These are phyloP conservation scores for Fusarium nisikadoi DNA, from an alignment of 2,329 filamentous ascomycete species.

Conservation along the genomic window DNA sequence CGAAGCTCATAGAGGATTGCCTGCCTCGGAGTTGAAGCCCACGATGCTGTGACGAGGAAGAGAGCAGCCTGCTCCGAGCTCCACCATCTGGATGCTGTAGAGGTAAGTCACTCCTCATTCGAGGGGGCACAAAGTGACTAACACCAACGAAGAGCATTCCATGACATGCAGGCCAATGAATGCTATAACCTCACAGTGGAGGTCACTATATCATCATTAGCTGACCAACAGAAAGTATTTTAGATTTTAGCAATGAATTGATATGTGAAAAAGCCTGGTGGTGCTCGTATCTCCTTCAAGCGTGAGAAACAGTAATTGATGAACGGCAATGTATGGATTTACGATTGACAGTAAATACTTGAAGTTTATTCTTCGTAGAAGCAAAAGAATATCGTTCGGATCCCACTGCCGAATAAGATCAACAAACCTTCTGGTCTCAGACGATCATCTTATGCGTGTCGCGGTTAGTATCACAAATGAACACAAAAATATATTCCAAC, in stretches of 20 bases:
- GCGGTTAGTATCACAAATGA: no score
- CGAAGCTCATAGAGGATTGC: neutral
- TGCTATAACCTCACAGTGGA: rapidly evolving
- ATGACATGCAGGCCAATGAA: rapidly evolving
- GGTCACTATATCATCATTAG: rapidly evolving
- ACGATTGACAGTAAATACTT: rapidly evolving
- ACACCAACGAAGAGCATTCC: rapidly evolving
- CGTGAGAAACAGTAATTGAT: rapidly evolving
- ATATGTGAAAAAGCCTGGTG: rapidly evolving
- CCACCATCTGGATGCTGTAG: rapidly evolving
- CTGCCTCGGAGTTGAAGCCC: rapidly evolving
- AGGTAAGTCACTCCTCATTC: neutral
- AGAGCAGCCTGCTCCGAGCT: neutral
- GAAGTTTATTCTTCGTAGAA: rapidly evolving
- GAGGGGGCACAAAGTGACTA: neutral
- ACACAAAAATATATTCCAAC: no score
- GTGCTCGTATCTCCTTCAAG: no score
- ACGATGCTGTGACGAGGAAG: rapidly evolving
- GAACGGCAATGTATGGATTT: rapidly evolving
- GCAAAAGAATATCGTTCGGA: rapidly evolving
- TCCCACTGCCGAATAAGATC: rapidly evolving
- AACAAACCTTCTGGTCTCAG: rapidly evolving
- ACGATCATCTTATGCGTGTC: neutral
- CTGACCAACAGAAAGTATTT: rapidly evolving
- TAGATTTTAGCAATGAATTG: neutral